These are phyloP conservation scores for Fagus crenata DNA, from an alignment of 306 rosid genomes.

Conservation along the genomic window DNA sequence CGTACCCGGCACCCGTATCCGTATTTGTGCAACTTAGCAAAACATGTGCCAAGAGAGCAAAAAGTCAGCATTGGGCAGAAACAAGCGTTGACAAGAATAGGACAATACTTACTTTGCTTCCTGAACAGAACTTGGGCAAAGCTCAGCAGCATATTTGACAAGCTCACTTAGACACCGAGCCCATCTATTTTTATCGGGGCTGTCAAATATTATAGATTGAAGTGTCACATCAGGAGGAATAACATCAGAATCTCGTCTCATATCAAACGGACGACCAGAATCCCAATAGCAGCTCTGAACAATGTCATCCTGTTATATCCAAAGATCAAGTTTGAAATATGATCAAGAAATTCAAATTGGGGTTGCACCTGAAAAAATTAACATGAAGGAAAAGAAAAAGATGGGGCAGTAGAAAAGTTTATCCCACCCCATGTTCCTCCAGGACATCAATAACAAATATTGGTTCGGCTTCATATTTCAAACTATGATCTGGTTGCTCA, in stretches of 20 bases:
- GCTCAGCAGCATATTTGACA: slow-evolving; percentile 91
- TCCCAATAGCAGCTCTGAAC: slow-evolving; percentile 98
- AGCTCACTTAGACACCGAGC: slow-evolving; percentile 97
- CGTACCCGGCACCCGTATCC: no score
- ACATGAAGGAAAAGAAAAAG: background rate
- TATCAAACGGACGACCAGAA: slow-evolving; percentile 89
- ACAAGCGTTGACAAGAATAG: slow-evolving; percentile 9
- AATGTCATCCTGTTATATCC: slow-evolving; percentile 81
- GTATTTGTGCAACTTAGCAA: no score
- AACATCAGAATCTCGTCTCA: slow-evolving; percentile 91
- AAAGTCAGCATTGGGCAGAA: slow-evolving; percentile 1
- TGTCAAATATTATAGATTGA: slow-evolving; percentile 97
- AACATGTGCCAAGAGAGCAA: background rate
- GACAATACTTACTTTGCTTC: slow-evolving; percentile 72
- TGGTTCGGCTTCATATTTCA: slow-evolving; percentile 86
- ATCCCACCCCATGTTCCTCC: slow-evolving; percentile 95
- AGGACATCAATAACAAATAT: slow-evolving; percentile 92
- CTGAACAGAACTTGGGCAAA: slow-evolving; percentile 91
- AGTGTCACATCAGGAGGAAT: slow-evolving; percentile 89
- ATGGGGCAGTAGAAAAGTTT: slow-evolving; percentile 14
- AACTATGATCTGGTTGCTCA: slow-evolving; percentile 61
- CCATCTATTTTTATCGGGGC: slow-evolving; percentile 98
- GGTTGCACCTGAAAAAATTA: slow-evolving; percentile 17
- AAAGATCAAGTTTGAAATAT: slow-evolving; percentile 27
- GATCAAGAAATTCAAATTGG: slow-evolving; percentile 3